Percentiles rank a stretch among this genome's conserved stretches.
These are phyloP conservation scores for Dioscorea cayenensis DNA, from an alignment of 116 monocot genomes.

Conservation along the genomic window DNA sequence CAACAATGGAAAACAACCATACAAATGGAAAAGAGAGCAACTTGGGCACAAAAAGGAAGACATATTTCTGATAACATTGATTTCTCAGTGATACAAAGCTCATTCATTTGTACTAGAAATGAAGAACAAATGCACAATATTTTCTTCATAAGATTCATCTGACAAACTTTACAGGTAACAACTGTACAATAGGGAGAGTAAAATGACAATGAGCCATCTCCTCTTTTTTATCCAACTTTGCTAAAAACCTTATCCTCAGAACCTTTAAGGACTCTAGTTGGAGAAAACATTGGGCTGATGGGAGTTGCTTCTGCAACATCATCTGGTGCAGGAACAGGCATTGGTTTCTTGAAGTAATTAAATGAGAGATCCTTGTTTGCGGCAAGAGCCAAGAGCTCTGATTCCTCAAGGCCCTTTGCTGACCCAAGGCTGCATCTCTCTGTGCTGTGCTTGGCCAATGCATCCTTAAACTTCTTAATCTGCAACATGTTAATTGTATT, in stretches of 20 bases:
- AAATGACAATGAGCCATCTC: background rate
- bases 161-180: too few relatives aligned
- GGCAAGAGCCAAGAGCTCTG: slow-evolving; percentile 62
- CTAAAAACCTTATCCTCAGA: slow-evolving; percentile 28
- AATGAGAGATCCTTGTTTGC: slow-evolving; percentile 70
- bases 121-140: too few relatives aligned
- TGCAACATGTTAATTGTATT: slow-evolving; percentile 16
- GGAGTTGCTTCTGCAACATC: slow-evolving; percentile 6
- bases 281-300: slow-evolving; percentile 2
- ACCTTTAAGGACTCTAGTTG: slow-evolving; percentile 1
- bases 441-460: slow-evolving; percentile 68
- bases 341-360: slow-evolving; percentile 33
- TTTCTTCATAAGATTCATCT: too few relatives aligned
- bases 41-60: too few relatives aligned
- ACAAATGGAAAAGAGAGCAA: too few relatives aligned
- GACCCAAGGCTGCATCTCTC: slow-evolving; percentile 72
- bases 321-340: slow-evolving; percentile 8
- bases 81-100: too few relatives aligned
- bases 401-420: slow-evolving; percentile 75
- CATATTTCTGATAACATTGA: too few relatives aligned
- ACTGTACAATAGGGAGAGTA: background rate
- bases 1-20: too few relatives aligned
- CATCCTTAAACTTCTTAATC: slow-evolving; percentile 93
- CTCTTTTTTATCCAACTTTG: slow-evolving; percentile 37
- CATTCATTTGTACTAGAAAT: too few relatives aligned